Evolutionary conservation across 805 yeast species (phyloP), one percentile per base, ranked within the genome.

Genomic region (Brettanomyces sp.): DNA sequence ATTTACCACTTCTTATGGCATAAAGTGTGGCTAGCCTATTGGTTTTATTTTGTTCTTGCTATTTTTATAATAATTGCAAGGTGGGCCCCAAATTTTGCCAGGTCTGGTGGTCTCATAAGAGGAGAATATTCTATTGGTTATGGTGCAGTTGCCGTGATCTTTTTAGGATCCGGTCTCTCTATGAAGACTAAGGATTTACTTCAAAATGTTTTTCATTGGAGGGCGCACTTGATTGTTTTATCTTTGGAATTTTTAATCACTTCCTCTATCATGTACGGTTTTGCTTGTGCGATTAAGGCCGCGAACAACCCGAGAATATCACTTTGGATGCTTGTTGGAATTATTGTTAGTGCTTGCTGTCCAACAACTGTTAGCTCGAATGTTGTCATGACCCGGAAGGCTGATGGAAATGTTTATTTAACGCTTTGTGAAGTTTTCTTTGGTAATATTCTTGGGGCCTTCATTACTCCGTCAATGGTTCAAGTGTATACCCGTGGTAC

Each of bases 341-440:
- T 89, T 48, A 76, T 89, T 18, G 83, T 87, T 41, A 85, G 95
- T 2, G 85, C 86, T 30, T 76, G 91, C 11, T 85, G 95, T 61
- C 96, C 96, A 28, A 89, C 96, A 7, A 89, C 96, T 0, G 95
- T 89, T 18, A 79, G 90, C 0, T 87, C 96, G 2, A 89, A 89
- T 59, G 96, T 89, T 25, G 90, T 89, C 28, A 89, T 89, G 96
- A 89, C 96, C 5, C 74, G 80, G 45, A 76, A 76, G 48, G 95
- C 96, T 0, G 80, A 82, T 52, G 96, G 96, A 7, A 86, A 88
- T 62, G 90, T 79, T 52, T 49, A 57, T 14, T 65, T 88, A 45
- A 82, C 95, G 18, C 67, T 87, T 5, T 82, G 93, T 60, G 95
- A 87, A 60, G 96, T 89, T 8, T 79, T 88, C 48, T 73, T 88